Percentiles rank a stretch among this genome's conserved stretches.
Conservation (phyloP, 805 yeast species). For the Grigorovia yakushimaensis region DNA sequence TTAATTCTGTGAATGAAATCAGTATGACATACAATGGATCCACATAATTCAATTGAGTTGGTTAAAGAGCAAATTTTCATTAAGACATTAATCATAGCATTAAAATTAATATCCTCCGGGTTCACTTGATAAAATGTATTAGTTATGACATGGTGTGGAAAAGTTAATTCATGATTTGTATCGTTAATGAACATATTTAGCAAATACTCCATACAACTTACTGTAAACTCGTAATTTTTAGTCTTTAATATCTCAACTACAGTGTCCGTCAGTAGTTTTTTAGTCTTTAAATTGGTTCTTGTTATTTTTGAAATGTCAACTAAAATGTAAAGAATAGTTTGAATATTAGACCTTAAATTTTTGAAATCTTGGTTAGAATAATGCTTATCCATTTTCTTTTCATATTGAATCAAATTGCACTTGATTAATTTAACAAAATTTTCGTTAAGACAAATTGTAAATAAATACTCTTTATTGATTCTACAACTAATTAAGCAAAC, state of each 20-base stretch:
- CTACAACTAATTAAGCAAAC: slow-evolving; percentile 19
- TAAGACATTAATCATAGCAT: slow-evolving; percentile 19
- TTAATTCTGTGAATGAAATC: slow-evolving; percentile 14
- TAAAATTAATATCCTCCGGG: slow-evolving; percentile 19
- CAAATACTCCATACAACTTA: not conserved
- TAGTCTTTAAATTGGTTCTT: not conserved
- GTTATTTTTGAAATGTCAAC: not conserved
- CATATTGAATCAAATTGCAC: slow-evolving; percentile 4
- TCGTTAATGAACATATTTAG: not conserved
- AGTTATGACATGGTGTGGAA: slow-evolving; percentile 4
- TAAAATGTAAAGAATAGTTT: slow-evolving; percentile 1
- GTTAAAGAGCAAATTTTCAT: slow-evolving; percentile 18
- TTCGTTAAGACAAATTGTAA: slow-evolving; percentile 8
- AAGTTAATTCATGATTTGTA: not conserved
- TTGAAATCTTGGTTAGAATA: not conserved
- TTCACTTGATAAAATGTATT: slow-evolving; percentile 15
- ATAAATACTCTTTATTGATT: slow-evolving; percentile 10
- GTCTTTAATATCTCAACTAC: not conserved
- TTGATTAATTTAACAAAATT: slow-evolving; percentile 9
- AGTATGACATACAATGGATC: slow-evolving; percentile 11
- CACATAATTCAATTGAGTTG: slow-evolving; percentile 10
- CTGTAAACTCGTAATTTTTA: not conserved
- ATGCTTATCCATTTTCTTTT: not conserved
- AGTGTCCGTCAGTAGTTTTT: not conserved
- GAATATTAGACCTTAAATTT: slow-evolving; percentile 3